These are phyloP conservation scores for Chaetomiaceae sp. DNA, from an alignment of 2,329 filamentous ascomycete genomes.

Conservation along the genomic window DNA sequence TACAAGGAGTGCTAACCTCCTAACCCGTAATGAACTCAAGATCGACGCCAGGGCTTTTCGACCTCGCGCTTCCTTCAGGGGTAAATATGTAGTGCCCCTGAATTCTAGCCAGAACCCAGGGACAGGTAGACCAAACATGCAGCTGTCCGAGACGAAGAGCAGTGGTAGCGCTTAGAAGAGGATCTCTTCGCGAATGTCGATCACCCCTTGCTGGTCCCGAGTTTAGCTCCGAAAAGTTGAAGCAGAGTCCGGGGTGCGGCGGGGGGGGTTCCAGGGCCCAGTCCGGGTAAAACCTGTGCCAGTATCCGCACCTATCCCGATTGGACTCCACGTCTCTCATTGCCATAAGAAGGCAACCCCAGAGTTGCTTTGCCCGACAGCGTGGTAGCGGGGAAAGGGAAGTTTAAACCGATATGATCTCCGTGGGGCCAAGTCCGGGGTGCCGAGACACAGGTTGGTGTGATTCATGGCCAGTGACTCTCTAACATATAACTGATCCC, in stretches of 20 bases:
- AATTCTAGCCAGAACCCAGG: too few species aligned
- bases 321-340: slow-evolving; percentile 4
- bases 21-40: too few species aligned
- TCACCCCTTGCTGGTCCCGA: neutral
- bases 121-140: too few species aligned
- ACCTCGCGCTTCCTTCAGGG: too few species aligned
- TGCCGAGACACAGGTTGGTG: neutral
- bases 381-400: slow-evolving; percentile 21
- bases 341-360: neutral
- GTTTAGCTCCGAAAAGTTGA: too few species aligned
- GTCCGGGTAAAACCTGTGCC: slow-evolving; percentile 14
- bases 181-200: neutral
- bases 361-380: neutral
- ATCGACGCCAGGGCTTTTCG: too few species aligned
- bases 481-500: neutral
- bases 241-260: slow-evolving; percentile 1
- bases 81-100: too few species aligned
- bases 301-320: slow-evolving; percentile 4
- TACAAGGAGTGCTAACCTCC: too few species aligned
- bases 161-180: too few species aligned
- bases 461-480: too few species aligned
- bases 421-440: slow-evolving; percentile 7
- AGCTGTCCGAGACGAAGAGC: too few species aligned
- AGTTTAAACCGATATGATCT: slow-evolving; percentile 11
- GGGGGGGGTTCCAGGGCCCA: neutral